These are phyloP conservation scores for Rostrohypoxylon terebratum DNA, from an alignment of 495 filamentous ascomycete genomes.

Conservation along the genomic window DNA sequence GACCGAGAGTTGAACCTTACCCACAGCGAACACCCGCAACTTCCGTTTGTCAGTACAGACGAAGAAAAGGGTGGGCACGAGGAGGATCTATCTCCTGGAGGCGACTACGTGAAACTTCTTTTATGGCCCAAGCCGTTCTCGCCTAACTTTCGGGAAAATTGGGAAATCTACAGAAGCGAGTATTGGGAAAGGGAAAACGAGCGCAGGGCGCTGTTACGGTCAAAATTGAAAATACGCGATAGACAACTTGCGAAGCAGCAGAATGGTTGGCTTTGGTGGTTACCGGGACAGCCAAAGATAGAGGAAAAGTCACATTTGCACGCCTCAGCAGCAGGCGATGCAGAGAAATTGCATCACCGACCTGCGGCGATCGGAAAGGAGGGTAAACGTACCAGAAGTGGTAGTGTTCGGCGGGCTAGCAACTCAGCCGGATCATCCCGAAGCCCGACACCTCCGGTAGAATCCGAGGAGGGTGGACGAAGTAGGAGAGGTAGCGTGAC, in stretches of 20 bases:
- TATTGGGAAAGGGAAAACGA: slow-evolving; percentile 99
- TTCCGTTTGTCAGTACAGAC: slow-evolving; percentile 57
- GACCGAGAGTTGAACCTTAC: slow-evolving; percentile 60
- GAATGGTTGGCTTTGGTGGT: slow-evolving; percentile 87
- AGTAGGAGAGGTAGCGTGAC: slow-evolving; percentile 60
- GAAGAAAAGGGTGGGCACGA: slow-evolving; percentile 70
- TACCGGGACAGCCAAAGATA: slow-evolving; percentile 61
- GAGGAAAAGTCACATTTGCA: slow-evolving; percentile 51
- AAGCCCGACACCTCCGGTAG: slow-evolving; percentile 61
- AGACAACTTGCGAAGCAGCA: slow-evolving; percentile 72
- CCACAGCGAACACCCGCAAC: slow-evolving; percentile 54
- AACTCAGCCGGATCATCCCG: slow-evolving; percentile 60
- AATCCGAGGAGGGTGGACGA: slow-evolving; percentile 56
- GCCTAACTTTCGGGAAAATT: slow-evolving; percentile 94
- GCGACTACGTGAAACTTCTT: slow-evolving; percentile 90
- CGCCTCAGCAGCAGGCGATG: slow-evolving; percentile 36
- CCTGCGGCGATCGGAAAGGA: slow-evolving; percentile 56
- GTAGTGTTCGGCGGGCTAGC: slow-evolving; percentile 61
- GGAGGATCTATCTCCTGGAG: slow-evolving; percentile 89
- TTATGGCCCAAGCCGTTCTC: slow-evolving; percentile 95
- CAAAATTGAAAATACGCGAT: slow-evolving; percentile 73
- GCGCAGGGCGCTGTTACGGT: slow-evolving; percentile 77
- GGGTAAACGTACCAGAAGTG: slow-evolving; percentile 60
- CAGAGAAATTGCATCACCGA: slow-evolving; percentile 52
- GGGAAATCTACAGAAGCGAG: slow-evolving; percentile 91